Evolutionary conservation across 2,329 filamentous ascomycete species (phyloP).

Genomic region (Graphiopsis chlorocephala): DNA sequence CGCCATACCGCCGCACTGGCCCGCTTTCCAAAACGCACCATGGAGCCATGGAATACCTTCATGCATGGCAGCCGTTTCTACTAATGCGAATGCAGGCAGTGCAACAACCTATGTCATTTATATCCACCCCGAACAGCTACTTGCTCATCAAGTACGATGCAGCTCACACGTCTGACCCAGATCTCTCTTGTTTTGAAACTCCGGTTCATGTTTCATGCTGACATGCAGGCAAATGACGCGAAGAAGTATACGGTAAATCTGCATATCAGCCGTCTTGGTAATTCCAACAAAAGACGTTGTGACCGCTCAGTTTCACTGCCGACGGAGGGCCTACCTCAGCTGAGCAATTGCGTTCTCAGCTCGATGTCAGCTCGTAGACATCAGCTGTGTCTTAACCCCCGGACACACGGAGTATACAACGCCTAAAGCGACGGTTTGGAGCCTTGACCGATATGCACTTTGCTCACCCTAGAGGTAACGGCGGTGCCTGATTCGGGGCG

Average conservation of each 20-base stretch:
- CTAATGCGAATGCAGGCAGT: background rate
- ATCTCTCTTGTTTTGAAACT: background rate
- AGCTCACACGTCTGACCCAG: background rate
- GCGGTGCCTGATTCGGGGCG: too few species aligned
- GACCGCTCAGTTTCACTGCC: background rate
- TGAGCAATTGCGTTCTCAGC: background rate
- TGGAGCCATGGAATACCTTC: background rate
- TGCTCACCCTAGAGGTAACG: background rate
- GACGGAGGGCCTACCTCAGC: background rate
- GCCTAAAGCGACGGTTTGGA: too few species aligned
- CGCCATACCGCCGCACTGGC: too few species aligned
- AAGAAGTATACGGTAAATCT: background rate
- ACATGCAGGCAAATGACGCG: background rate
- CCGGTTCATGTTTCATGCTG: background rate
- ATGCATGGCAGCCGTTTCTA: background rate
- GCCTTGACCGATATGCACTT: too few species aligned
- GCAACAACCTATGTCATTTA: background rate
- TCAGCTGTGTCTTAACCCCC: background rate
- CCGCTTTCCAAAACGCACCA: background rate
- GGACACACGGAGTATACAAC: too few species aligned
- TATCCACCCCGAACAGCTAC: background rate
- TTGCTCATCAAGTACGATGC: background rate
- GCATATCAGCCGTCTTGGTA: background rate
- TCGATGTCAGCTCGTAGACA: background rate
- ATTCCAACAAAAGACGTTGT: background rate